These are phyloP conservation scores for Nematodospora anomalae DNA, from an alignment of 1,139 yeast genomes.

Conservation along the genomic window DNA sequence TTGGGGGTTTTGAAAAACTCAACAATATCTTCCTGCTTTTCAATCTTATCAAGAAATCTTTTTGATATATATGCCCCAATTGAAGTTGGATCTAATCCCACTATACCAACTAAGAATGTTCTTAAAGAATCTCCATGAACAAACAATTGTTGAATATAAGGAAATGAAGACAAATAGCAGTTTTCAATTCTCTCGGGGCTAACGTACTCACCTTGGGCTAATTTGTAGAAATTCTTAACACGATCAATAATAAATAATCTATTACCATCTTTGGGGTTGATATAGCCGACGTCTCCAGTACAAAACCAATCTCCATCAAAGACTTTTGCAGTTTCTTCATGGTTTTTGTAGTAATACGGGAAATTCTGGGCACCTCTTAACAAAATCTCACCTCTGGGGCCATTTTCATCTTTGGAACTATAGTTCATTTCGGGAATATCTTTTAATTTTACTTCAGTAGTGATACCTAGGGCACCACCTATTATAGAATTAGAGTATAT, in stretches of 20 bases:
- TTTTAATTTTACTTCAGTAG: slow-evolving; percentile 35
- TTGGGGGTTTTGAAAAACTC: slow-evolving; percentile 26
- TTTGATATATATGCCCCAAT: slow-evolving; percentile 19
- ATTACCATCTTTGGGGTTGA: slow-evolving; percentile 21
- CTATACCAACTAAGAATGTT: slow-evolving; percentile 59
- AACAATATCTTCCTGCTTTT: slow-evolving; percentile 24
- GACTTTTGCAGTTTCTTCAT: slow-evolving; percentile 40
- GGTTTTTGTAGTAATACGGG: slow-evolving; percentile 35
- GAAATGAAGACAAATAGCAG: slow-evolving; percentile 33
- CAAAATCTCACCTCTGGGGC: slow-evolving; percentile 43
- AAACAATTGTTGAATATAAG: slow-evolving; percentile 34
- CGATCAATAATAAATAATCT: slow-evolving; percentile 39
- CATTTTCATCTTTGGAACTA: slow-evolving; percentile 27
- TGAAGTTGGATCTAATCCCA: slow-evolving; percentile 47
- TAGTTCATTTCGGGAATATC: slow-evolving; percentile 44
- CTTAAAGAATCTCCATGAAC: slow-evolving; percentile 62
- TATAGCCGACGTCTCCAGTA: slow-evolving; percentile 41
- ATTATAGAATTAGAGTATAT: slow-evolving; percentile 36
- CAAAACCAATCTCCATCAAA: slow-evolving; percentile 52
- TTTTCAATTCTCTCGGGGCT: slow-evolving; percentile 47
- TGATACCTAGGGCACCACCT: slow-evolving; percentile 37
- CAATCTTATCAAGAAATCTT: slow-evolving; percentile 17
- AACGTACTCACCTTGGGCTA: slow-evolving; percentile 46
- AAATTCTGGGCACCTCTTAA: slow-evolving; percentile 42
- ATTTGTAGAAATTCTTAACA: slow-evolving; percentile 45